phyloP scores from a whole-genome alignment of 2,329 filamentous ascomycete species.

The Botrytis galanthina region DNA sequence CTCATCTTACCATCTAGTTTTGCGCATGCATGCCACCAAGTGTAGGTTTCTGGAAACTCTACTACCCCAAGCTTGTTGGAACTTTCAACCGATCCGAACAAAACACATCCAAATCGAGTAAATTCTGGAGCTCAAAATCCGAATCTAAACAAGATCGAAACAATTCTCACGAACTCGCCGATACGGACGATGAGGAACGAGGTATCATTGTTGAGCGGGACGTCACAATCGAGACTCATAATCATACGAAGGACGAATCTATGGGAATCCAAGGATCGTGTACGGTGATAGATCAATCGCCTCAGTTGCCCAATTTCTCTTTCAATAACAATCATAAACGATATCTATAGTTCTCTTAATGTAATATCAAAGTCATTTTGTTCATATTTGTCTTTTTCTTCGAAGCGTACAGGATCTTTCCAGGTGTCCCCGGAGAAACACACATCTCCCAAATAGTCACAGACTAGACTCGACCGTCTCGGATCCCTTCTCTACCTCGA shows the following conservation, averaged over 20 bases:
- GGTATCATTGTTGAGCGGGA: not conserved
- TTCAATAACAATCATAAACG: not conserved
- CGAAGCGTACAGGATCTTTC: not conserved
- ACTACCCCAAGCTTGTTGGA: not conserved
- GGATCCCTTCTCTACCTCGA: not conserved
- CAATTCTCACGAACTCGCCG: not conserved
- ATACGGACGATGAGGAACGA: not conserved
- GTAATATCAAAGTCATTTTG: not conserved
- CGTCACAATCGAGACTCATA: not conserved
- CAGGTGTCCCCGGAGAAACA: too few relatives aligned
- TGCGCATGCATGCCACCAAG: conserved; percentile 1
- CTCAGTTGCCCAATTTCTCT: not conserved
- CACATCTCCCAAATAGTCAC: not conserved
- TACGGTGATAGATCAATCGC: not conserved
- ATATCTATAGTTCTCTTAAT: not conserved
- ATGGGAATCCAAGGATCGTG: not conserved
- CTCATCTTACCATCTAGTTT: not conserved
- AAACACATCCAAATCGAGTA: not conserved
- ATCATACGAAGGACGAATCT: not conserved
- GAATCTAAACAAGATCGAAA: not conserved
- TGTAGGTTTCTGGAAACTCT: conserved; percentile 2
- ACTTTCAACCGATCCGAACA: not conserved
- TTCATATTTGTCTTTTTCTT: not conserved
- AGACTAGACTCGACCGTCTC: not conserved
- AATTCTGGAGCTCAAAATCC: not conserved